phyloP scores from a whole-genome alignment of 192 early-diverging fungal genomes.

The Coemansia erecta region DNA sequence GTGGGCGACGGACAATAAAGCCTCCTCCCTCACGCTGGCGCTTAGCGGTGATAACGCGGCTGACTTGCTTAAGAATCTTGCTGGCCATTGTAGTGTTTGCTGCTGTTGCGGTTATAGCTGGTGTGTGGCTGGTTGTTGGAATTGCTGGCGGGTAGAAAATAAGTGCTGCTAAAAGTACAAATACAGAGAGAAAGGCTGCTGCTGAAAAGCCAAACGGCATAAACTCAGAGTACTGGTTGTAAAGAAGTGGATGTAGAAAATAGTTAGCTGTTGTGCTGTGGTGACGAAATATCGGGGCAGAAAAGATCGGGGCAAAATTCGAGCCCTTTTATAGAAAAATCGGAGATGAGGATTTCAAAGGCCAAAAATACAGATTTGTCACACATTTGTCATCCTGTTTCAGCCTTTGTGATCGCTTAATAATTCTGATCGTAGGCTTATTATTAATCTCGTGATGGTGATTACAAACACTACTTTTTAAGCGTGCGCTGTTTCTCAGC shows the following conservation, averaged over 20 bases:
- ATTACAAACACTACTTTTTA: conserved; percentile 47
- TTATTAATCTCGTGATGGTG: neutral
- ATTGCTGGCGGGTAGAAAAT: conserved; percentile 15
- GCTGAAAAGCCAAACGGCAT: conserved; percentile 23
- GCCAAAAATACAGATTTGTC: neutral
- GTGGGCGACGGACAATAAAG: conserved; percentile 73
- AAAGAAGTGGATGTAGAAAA: neutral
- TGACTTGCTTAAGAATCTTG: conserved; percentile 43
- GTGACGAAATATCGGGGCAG: neutral
- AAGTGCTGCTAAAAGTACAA: conserved; percentile 47
- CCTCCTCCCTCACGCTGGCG: conserved; percentile 76
- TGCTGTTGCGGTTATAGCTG: neutral
- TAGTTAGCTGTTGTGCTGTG: too few relatives aligned
- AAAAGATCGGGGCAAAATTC: neutral
- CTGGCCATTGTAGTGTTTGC: conserved; percentile 21
- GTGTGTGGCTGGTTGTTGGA: neutral
- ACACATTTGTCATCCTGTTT: neutral
- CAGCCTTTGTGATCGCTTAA: too few relatives aligned
- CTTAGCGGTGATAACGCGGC: conserved; percentile 42
- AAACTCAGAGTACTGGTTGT: conserved; percentile 1
- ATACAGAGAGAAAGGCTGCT: conserved; percentile 16
- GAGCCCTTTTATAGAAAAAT: conserved; percentile 1
- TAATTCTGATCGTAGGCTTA: neutral
- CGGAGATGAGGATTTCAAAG: too few relatives aligned
- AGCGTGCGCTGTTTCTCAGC: conserved; percentile 82